phyloP scores from a whole-genome alignment of 1,284 basidiomycete genomes.

The Cutaneotrichosporon sp. region DNA sequence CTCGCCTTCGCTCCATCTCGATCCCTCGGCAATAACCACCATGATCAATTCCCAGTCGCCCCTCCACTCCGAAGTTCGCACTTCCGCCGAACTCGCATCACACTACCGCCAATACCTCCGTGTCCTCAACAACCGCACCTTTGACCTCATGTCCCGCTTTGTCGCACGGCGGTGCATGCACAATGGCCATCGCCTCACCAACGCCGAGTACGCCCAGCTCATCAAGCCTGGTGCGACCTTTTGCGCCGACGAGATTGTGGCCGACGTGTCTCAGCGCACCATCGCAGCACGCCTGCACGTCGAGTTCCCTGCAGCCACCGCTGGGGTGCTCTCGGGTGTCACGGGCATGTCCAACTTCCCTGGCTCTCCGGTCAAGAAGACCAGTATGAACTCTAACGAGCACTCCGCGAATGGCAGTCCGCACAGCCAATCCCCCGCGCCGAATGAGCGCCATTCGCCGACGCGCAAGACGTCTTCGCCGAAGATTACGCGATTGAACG shows the following conservation, averaged over 20 bases:
- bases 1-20: too few species aligned
- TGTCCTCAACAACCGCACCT: constrained; percentile 12
- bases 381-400: too few species aligned
- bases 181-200: constrained; percentile 3
- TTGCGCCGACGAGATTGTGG: constrained; percentile 9
- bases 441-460: background rate
- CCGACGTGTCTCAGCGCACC: constrained; percentile 8
- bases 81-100: constrained; percentile 6
- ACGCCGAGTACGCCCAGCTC: background rate
- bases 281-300: constrained; percentile 10
- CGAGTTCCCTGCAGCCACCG: constrained; percentile 3
- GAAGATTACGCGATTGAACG: constrained; percentile 2
- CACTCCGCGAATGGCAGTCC: too few species aligned
- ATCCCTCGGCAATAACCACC: too few species aligned
- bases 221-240: constrained; percentile 9
- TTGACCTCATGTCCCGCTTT: constrained; percentile 9
- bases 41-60: background rate
- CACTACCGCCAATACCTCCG: constrained; percentile 15
- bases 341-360: too few species aligned
- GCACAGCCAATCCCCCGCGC: too few species aligned
- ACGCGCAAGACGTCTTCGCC: background rate
- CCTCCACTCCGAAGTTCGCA: constrained; percentile 4
- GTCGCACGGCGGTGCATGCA: constrained; percentile 4
- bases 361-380: too few species aligned
- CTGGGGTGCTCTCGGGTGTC: too few species aligned